Percentiles rank a stretch among this genome's conserved stretches.
These are phyloP conservation scores for Phaseolus coccineus DNA, from an alignment of 331 rosid genomes.

Conservation along the genomic window DNA sequence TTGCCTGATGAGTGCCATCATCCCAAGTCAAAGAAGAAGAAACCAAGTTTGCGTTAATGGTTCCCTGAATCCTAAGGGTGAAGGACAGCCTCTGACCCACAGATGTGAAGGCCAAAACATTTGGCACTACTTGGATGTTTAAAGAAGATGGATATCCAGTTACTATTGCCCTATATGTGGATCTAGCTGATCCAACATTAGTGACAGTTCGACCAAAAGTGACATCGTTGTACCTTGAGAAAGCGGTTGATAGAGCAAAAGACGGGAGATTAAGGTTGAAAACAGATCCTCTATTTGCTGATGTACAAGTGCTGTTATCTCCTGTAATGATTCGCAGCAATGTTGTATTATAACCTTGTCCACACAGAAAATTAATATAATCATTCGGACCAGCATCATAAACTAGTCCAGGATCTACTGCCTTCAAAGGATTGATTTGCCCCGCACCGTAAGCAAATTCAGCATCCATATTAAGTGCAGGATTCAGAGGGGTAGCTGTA, in stretches of 20 bases:
- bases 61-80: conserved; percentile 11
- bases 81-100: not conserved
- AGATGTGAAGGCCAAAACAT: conserved; percentile 27
- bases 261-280: conserved; percentile 37
- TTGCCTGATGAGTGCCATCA: conserved; percentile 30
- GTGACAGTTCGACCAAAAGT: conserved; percentile 19
- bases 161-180: conserved; percentile 2
- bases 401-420: conserved; percentile 35
- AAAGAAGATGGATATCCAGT: not conserved
- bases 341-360: not conserved
- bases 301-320: not conserved
- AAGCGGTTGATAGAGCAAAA: not conserved
- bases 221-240: not conserved
- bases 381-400: conserved; percentile 27
- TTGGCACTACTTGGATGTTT: conserved; percentile 10
- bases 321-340: not conserved
- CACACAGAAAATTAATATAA: conserved; percentile 22
- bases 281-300: not conserved
- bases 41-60: not conserved
- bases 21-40: conserved; percentile 35
- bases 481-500: not conserved
- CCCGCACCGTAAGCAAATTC: conserved; percentile 21
- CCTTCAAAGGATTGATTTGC: conserved; percentile 31
- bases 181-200: conserved; percentile 37
- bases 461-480: not conserved